Percentiles rank a stretch among this genome's conserved stretches.
phyloP scores from a whole-genome alignment of 1,139 yeast species.

The Pichia kudriavzevii region DNA sequence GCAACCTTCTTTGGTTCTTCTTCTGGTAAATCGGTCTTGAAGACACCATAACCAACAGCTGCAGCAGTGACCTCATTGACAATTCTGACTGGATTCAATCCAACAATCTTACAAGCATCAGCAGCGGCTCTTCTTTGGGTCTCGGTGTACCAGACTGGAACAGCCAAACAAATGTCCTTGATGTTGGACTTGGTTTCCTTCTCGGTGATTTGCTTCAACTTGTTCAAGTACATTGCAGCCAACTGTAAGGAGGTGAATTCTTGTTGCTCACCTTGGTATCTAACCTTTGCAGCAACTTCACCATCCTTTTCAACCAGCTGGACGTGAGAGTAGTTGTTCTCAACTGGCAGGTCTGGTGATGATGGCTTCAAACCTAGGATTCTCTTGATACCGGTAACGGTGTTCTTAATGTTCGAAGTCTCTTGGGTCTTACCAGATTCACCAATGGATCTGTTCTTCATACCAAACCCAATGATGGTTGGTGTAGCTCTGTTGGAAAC shows the following conservation, averaged over 20 bases:
- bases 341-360: conserved; percentile 75
- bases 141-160: conserved; percentile 97
- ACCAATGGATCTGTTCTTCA: conserved; percentile 84
- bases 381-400: conserved; percentile 91
- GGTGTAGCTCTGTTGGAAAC: conserved; percentile 98
- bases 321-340: conserved; percentile 64
- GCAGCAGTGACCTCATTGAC: conserved; percentile 98
- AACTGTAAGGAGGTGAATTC: conserved; percentile 84
- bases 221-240: conserved; percentile 90
- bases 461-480: conserved; percentile 87
- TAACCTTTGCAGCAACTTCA: conserved; percentile 76
- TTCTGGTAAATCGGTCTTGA: conserved; percentile 93
- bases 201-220: conserved; percentile 72
- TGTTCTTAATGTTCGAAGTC: conserved; percentile 91
- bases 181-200: conserved; percentile 78
- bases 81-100: conserved; percentile 94
- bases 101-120: conserved; percentile 94
- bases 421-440: conserved; percentile 95
- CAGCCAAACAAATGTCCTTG: conserved; percentile 86
- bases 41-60: conserved; percentile 98
- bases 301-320: conserved; percentile 68
- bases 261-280: conserved; percentile 70
- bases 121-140: conserved; percentile 93
- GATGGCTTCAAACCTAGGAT: conserved; percentile 68
- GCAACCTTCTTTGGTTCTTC: conserved; percentile 87